phyloP scores from a whole-genome alignment of 352 stramenopile species.

The Thalassiosira allenii region DNA sequence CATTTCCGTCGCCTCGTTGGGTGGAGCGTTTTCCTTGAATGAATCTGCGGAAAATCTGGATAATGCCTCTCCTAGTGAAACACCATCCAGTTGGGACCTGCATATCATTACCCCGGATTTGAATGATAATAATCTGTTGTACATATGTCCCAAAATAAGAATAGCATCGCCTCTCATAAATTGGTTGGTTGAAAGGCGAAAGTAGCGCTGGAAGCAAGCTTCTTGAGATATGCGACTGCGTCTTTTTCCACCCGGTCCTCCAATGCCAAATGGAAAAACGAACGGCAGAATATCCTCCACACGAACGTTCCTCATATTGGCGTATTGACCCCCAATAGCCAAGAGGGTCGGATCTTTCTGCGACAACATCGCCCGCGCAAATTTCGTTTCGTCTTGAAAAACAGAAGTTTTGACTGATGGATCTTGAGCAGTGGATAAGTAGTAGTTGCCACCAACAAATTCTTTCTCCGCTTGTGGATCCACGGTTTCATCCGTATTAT shows the following conservation, averaged over 20 bases:
- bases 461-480: not conserved
- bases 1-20: not conserved
- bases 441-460: not conserved
- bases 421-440: not conserved
- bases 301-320: not conserved
- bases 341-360: not conserved
- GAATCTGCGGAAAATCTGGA: not conserved
- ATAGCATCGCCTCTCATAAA: slow-evolving; percentile 1
- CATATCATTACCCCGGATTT: not conserved
- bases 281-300: not conserved
- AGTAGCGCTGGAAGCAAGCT: not conserved
- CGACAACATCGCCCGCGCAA: not conserved
- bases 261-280: slow-evolving; percentile 4
- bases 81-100: not conserved
- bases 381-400: not conserved
- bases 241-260: not conserved
- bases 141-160: not conserved
- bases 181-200: not conserved
- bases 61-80: not conserved
- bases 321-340: not conserved
- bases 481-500: slow-evolving; percentile 7
- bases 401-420: not conserved
- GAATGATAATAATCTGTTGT: not conserved
- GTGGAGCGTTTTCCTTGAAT: not conserved
- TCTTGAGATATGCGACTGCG: not conserved